Evolutionary conservation across 805 yeast species (phyloP), one percentile per base, ranked within the genome.

Genomic region (Yamadazyma phyllophila): DNA sequence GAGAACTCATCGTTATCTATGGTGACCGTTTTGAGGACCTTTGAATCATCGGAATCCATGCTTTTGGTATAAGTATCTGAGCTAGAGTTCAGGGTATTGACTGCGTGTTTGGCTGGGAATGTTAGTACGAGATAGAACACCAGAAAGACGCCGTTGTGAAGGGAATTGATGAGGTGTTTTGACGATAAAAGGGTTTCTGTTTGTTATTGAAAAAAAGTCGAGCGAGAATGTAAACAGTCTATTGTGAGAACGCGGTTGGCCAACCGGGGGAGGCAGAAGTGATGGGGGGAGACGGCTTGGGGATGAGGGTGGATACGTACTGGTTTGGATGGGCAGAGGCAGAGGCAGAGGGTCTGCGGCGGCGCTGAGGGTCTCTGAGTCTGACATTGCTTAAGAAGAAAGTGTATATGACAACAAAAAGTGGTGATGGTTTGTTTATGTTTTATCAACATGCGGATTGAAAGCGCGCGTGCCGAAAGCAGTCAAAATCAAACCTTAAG

Each of bases 1-100:
- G 59, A 57, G 45, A 61, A 63, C 35, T 63, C 65, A 40, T 60
- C 62, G 31, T 52, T 52, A 26, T 56, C 55, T 12, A 44, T 45
- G 11, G 39, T 40, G n/a, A 41, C 27, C 16, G 36, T 45, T 20
- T 41, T 49, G 17, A 10, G 48, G 43, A 12, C 58, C 44, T 43
- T 47, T 46, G 33, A 7, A 11, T 20, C 16, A 11, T 44, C 39
- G 11, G 41, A 30, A 26, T 48, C 43, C 3, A 52, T 40, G 73
- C 35, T 13, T 49, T 73, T 67, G 14, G 66, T 67, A 38, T 60
- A 71, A 7, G 77, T 71, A 42, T 71, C 77, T 3, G 74, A 65
- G 42, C 69, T 61, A 6, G 76, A 71, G 49, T 65, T 67, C 32
- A 37, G 40, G 40, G 40, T 37, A 15, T 37, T n/a, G 12, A 26